phyloP scores from a whole-genome alignment of 495 filamentous ascomycete genomes.

The Pseudotulostoma volvatum region DNA sequence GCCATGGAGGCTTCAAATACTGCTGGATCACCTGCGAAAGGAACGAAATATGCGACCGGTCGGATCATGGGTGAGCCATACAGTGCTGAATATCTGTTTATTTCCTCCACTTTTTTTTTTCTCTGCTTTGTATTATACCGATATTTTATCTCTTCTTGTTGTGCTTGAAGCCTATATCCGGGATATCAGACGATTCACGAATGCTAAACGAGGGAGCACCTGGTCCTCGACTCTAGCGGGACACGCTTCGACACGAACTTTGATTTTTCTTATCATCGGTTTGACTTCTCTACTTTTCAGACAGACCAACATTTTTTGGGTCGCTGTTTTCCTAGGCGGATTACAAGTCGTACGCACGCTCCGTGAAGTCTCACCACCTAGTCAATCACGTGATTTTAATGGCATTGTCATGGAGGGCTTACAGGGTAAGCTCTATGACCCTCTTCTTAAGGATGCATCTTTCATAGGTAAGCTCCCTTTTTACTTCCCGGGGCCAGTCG shows the following conservation, averaged over 20 bases:
- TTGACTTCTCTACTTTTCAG: conserved; percentile 53
- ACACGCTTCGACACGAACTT: conserved; percentile 9
- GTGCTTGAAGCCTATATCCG: conserved; percentile 52
- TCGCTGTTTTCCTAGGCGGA: conserved; percentile 69
- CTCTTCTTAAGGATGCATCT: conserved; percentile 34
- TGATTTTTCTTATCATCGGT: conserved; percentile 37
- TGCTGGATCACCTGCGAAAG: conserved; percentile 22
- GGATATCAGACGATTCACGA: conserved; percentile 30
- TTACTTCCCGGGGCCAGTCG: not conserved
- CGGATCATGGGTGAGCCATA: conserved; percentile 35
- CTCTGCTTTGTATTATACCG: conserved; percentile 84
- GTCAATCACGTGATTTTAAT: conserved; percentile 9
- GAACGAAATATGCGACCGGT: conserved; percentile 22
- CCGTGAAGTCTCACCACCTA: conserved; percentile 13
- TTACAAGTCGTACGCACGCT: conserved; percentile 42
- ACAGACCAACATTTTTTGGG: conserved; percentile 97
- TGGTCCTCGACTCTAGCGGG: not conserved
- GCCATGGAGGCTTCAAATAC: conserved; percentile 27
- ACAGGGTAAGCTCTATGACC: conserved; percentile 49
- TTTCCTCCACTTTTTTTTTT: conserved; percentile 95
- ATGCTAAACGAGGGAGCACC: conserved; percentile 2
- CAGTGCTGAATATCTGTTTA: conserved; percentile 62
- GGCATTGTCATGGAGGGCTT: conserved; percentile 19
- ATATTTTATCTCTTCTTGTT: conserved; percentile 45
- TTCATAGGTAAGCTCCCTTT: conserved; percentile 33